Evolutionary conservation across 169 alveolate genomes (phyloP).

Genomic region (Blepharisma undulans): DNA sequence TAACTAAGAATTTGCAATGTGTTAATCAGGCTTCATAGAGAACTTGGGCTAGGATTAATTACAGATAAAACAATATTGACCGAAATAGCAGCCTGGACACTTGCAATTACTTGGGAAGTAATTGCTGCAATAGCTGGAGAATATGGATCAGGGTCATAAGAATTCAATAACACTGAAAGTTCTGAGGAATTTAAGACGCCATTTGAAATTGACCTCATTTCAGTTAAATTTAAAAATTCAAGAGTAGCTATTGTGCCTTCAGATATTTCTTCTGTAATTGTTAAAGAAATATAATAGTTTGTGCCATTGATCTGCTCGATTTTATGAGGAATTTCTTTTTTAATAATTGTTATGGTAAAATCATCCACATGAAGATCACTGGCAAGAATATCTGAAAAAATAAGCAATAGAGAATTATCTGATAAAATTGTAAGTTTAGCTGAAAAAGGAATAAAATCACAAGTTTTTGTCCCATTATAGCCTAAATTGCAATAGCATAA

Average conservation of each 20-base stretch:
- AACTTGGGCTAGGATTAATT: neutral
- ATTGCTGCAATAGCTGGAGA: neutral
- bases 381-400: neutral
- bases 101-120: neutral
- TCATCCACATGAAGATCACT: neutral
- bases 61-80: neutral
- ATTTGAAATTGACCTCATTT: neutral
- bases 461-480: neutral
- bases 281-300: neutral
- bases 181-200: neutral
- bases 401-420: neutral
- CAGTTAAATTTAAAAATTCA: neutral
- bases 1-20: constrained; percentile 1
- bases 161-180: neutral
- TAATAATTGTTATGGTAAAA: neutral
- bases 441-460: neutral
- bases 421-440: neutral
- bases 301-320: neutral
- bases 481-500: neutral
- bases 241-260: neutral
- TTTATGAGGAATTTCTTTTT: neutral
- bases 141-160: neutral
- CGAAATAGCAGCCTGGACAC: neutral
- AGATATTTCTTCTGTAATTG: neutral
- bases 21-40: constrained; percentile 18